These are phyloP conservation scores for Malus asiatica DNA, from an alignment of 306 rosid species.

Conservation along the genomic window DNA sequence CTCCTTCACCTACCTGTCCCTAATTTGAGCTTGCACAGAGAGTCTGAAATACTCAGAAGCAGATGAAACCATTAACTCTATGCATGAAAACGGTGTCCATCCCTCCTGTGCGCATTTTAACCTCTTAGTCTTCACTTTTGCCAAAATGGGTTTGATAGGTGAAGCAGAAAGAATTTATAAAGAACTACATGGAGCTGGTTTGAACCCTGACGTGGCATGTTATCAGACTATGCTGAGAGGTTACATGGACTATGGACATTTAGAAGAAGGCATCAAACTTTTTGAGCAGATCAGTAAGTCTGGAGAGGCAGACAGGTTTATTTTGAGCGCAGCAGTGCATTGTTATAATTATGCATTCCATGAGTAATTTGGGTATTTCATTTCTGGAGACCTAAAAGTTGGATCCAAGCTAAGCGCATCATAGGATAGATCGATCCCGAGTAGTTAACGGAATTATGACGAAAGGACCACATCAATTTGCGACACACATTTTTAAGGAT, in stretches of 20 bases:
- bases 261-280: slow-evolving; percentile 57
- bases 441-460: no score
- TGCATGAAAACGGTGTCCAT: slow-evolving; percentile 50
- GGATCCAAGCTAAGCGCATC: slow-evolving; percentile 32
- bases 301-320: slow-evolving; percentile 48
- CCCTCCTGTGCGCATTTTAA: slow-evolving; percentile 71
- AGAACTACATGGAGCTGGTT: slow-evolving; percentile 38
- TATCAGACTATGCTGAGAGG: slow-evolving; percentile 60
- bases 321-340: slow-evolving; percentile 76
- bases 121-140: slow-evolving; percentile 47
- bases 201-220: slow-evolving; percentile 60
- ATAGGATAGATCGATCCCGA: no score
- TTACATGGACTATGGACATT: slow-evolving; percentile 53
- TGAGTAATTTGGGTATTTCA: slow-evolving; percentile 41
- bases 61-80: slow-evolving; percentile 47
- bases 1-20: slow-evolving; percentile 68
- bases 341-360: slow-evolving; percentile 51
- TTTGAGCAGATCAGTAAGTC: slow-evolving; percentile 42
- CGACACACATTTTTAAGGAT: no score
- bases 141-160: slow-evolving; percentile 50
- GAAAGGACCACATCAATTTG: no score
- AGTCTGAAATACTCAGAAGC: slow-evolving; percentile 57
- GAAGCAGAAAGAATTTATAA: slow-evolving; percentile 70
- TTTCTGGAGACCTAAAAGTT: slow-evolving; percentile 54
- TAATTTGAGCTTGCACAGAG: slow-evolving; percentile 59